These are phyloP conservation scores for Capsicum rhomboideum DNA, from an alignment of 257 asterid species.

Conservation along the genomic window DNA sequence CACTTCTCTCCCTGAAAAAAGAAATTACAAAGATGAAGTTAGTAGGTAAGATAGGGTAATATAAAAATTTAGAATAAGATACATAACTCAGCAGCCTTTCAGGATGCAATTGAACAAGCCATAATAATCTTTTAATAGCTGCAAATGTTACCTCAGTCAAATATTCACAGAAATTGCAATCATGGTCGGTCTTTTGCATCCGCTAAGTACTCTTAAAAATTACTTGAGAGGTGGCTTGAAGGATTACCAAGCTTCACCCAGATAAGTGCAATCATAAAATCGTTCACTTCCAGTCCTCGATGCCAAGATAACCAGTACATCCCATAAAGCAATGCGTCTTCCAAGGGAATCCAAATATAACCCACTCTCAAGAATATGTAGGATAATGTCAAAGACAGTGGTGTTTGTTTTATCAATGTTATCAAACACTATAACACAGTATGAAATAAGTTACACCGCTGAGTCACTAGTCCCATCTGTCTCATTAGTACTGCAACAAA, in stretches of 20 bases:
- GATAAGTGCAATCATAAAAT: background rate
- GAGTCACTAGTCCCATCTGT: background rate
- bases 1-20: background rate
- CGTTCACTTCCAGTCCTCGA: background rate
- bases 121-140: background rate
- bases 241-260: background rate
- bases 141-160: background rate
- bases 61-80: background rate
- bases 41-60: background rate
- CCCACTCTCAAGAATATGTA: background rate
- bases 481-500: background rate
- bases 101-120: background rate
- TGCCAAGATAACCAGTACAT: background rate
- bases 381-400: background rate
- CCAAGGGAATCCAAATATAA: background rate
- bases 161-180: background rate
- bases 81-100: background rate
- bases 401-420: background rate
- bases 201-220: background rate
- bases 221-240: background rate
- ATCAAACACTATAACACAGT: background rate
- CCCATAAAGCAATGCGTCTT: background rate
- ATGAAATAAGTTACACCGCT: background rate
- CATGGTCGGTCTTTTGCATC: background rate
- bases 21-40: background rate